Conservation (phyloP, 306 rosid genomes). For the Cucurbita moschata region DNA sequence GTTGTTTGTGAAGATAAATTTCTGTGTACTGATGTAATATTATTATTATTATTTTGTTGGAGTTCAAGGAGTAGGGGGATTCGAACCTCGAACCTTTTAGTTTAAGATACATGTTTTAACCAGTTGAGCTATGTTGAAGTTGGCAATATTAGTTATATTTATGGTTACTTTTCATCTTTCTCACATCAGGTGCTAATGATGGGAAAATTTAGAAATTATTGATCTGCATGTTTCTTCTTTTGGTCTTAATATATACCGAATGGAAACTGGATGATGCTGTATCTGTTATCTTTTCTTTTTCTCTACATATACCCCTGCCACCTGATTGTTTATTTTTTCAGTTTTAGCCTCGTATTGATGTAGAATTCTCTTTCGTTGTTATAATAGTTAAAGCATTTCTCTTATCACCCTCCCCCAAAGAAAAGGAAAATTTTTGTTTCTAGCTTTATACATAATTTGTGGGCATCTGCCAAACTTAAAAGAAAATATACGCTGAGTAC, state of each 20-base stretch:
- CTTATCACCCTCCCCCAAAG: too few species aligned
- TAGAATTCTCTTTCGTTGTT: background rate
- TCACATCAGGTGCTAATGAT: background rate
- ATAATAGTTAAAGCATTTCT: background rate
- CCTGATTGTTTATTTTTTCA: too few species aligned
- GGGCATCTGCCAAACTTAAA: background rate
- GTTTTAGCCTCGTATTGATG: background rate
- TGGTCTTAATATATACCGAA: background rate
- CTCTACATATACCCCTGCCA: background rate
- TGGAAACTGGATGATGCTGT: background rate
- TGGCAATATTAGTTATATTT: background rate
- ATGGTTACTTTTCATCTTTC: background rate
- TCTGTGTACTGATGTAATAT: background rate
- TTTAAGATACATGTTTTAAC: too few species aligned
- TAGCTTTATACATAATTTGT: background rate
- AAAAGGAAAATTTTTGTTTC: too few species aligned
- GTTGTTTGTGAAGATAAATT: background rate
- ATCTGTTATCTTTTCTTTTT: background rate
- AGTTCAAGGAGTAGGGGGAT: too few species aligned
- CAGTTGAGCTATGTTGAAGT: too few species aligned
- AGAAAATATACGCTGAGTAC: background rate
- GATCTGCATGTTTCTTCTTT: background rate
- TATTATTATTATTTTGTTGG: too few species aligned
- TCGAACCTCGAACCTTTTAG: too few species aligned
- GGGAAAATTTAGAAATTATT: background rate